Percentiles rank a stretch among this genome's conserved stretches.
Conservation (phyloP, 1,139 yeast genomes). For the Maudiozyma humilis region DNA sequence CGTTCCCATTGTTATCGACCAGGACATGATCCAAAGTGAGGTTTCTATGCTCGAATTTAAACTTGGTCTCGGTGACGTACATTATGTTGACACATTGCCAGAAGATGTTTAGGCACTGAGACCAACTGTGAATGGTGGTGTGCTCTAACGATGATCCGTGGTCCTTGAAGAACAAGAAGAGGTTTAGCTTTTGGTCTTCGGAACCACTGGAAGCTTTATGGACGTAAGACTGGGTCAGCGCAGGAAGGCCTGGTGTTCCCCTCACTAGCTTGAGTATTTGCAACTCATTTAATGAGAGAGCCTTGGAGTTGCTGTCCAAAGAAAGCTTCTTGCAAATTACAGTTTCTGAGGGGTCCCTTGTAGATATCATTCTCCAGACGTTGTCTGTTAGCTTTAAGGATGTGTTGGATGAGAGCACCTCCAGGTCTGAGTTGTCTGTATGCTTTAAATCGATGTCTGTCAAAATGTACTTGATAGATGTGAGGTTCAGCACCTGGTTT, state of each 20-base stretch:
- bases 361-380: constrained; percentile 16
- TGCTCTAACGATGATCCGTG: constrained; percentile 24
- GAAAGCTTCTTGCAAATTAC: constrained; percentile 20
- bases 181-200: constrained; percentile 6
- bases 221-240: constrained; percentile 21
- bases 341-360: constrained; percentile 9
- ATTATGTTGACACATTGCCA: constrained; percentile 44
- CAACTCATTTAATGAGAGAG: constrained; percentile 25
- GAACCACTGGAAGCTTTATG: constrained; percentile 9
- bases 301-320: constrained; percentile 17
- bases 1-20: constrained; percentile 32
- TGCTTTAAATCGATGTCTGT: constrained; percentile 11
- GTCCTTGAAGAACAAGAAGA: constrained; percentile 25
- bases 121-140: constrained; percentile 38
- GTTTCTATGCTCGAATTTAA: constrained; percentile 60
- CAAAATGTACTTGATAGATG: constrained; percentile 19
- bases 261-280: constrained; percentile 18
- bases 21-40: constrained; percentile 57
- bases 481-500: constrained; percentile 21
- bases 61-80: constrained; percentile 42
- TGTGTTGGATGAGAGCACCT: constrained; percentile 10
- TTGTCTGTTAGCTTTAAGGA: constrained; percentile 14
- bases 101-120: constrained; percentile 45
- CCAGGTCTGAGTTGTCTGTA: constrained; percentile 5
- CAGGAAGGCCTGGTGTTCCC: constrained; percentile 28